Conservation (phyloP, 176 grass and related monocot genomes). For the Phoenix roebelenii region DNA sequence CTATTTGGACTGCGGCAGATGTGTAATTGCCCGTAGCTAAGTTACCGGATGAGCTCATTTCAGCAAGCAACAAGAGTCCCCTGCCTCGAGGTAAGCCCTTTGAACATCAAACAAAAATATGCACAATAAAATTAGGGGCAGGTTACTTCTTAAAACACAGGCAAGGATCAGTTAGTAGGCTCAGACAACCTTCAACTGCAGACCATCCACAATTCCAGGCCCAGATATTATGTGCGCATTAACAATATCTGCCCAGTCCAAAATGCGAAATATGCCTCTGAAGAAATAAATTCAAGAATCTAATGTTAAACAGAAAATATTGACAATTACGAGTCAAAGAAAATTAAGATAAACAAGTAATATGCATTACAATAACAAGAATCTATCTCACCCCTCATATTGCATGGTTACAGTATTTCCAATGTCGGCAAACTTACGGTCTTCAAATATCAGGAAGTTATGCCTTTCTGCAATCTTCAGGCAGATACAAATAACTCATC, state of each 20-base stretch:
- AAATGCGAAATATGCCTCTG: conserved; percentile 75
- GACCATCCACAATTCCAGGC: conserved; percentile 84
- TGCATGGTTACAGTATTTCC: conserved; percentile 94
- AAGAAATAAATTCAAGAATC: background rate
- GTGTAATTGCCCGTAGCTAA: conserved; percentile 86
- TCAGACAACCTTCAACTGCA: conserved; percentile 65
- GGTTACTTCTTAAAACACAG: too few relatives aligned
- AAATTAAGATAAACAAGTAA: too few relatives aligned
- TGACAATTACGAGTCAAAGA: too few relatives aligned
- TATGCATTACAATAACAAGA: background rate
- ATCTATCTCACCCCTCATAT: conserved; percentile 70
- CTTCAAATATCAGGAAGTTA: conserved; percentile 86
- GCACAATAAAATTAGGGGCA: too few relatives aligned
- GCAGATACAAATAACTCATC: too few relatives aligned
- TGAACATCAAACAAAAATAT: conserved; percentile 16
- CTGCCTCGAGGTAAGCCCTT: conserved; percentile 82
- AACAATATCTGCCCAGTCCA: conserved; percentile 89
- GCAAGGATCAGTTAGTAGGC: too few relatives aligned
- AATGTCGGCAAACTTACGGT: conserved; percentile 86
- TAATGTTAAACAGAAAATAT: too few relatives aligned
- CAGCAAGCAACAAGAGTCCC: conserved; percentile 74
- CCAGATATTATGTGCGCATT: conserved; percentile 78
- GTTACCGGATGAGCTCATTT: conserved; percentile 92
- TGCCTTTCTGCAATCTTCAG: conserved; percentile 83
- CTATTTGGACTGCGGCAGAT: conserved; percentile 71